Evolutionary conservation across 106 monocot species (phyloP).

Genomic region (Phalaenopsis aphrodite): DNA sequence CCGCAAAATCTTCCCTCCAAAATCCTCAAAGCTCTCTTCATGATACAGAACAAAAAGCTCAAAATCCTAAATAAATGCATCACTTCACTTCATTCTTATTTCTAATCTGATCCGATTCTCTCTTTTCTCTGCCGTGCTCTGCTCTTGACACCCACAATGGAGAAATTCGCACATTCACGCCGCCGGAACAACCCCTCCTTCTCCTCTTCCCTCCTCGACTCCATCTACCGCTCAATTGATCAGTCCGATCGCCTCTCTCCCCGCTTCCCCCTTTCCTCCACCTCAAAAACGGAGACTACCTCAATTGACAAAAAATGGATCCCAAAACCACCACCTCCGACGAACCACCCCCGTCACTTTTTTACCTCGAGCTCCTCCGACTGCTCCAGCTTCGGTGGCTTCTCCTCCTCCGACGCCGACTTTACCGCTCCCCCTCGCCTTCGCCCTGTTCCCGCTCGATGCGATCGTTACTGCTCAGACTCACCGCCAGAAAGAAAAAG

Average conservation of each 20-base stretch:
- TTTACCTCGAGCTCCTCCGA: constrained; percentile 34
- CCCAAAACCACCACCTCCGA: background rate
- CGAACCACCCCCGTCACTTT: background rate
- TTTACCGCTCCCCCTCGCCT: constrained; percentile 13
- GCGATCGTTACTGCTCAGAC: background rate
- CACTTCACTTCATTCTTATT: no score
- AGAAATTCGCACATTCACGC: background rate
- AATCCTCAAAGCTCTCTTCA: no score
- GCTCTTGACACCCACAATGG: background rate
- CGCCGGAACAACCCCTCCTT: constrained; percentile 16
- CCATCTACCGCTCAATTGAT: constrained; percentile 19
- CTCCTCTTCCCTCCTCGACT: constrained; percentile 28
- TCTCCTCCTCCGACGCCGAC: constrained; percentile 22
- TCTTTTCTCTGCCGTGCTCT: no score
- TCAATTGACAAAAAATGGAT: background rate
- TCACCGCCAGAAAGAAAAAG: constrained; percentile 18
- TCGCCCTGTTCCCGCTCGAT: background rate
- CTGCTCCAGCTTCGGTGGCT: constrained; percentile 18
- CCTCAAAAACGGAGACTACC: background rate
- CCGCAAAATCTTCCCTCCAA: no score
- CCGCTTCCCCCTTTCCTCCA: background rate
- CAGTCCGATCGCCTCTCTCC: constrained; percentile 4
- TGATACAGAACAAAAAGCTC: no score
- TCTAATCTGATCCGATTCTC: no score
- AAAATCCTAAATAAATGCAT: no score